Base-by-base conservation (phyloP, 148 eudicot genomes). In the Vaccinium vitisidaea region DNA sequence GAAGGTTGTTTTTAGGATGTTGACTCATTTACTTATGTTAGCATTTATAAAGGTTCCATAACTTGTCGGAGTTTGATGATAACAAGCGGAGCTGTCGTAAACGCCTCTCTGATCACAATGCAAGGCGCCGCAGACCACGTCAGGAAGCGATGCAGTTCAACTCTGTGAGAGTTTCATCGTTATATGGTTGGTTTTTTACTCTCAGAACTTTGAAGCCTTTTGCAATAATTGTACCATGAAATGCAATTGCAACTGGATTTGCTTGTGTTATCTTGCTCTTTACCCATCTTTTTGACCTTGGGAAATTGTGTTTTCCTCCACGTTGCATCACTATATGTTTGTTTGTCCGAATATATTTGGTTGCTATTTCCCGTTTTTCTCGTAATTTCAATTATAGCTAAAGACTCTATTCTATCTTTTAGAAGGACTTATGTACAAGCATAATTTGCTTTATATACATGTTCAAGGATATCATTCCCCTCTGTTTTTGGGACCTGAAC, bases 81-180 rank as follows among this genome's bases (percentile, higher is more conserved):
- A 92, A 88, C 87, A 95, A 95, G 91, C 89, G 97, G 83, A 95
- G 98, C 90, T 95, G 98, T 83, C 91, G 98, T n/a, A 92, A 89
- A 87, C 91, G 97, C 80, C 97, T 95, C 63, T 91, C 95, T 82
- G 97, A 93, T 87, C 98, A 95, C 81, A 95, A 95, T 89, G 95
- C 98, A 75, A 88, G 98, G 25, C 97, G 98, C 77, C 89, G 98
- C 84, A 95, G 91, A 80, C 98, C 97, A 74, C 95, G 86, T 83
- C 93, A 92, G 56, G 93, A 92, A 69, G 88, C 89, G 30, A 89
- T 94, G 85, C 93, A 88, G 67, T 93, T 93, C 86, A 90, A 86
- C 80, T 88, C 98, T 0, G 79, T 89, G 82, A 85, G 94, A 88
- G 63, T 92, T 61, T 88, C 97, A 48, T 89, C 97, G 43, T 84